Conservation (phyloP, 176 grass and related monocot genomes). For the Rhynchospora tenuis region DNA sequence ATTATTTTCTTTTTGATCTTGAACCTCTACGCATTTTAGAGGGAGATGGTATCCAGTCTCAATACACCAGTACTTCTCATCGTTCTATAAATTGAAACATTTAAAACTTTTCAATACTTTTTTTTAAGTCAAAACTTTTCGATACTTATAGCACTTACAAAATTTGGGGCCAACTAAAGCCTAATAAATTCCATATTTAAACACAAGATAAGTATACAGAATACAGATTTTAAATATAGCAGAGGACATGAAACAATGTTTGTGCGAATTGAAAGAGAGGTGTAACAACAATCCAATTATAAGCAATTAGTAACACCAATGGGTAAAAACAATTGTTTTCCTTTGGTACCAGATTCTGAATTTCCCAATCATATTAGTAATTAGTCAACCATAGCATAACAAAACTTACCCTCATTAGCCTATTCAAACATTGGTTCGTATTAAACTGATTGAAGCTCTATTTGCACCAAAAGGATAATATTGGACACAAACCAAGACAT, state of each 20-base stretch:
- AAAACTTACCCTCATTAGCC: neutral
- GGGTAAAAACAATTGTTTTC: neutral
- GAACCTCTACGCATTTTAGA: conserved; percentile 60
- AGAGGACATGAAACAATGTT: neutral
- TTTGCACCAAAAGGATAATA: neutral
- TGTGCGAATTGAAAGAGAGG: neutral
- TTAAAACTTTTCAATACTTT: neutral
- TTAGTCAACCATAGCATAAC: neutral
- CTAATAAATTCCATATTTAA: neutral
- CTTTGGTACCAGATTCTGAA: neutral
- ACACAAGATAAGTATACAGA: neutral
- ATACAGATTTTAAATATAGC: neutral
- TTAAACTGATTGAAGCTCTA: neutral
- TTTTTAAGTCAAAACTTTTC: too few relatives aligned
- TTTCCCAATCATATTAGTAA: neutral
- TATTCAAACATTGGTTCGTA: neutral
- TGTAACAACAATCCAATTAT: neutral
- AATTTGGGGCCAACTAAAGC: neutral
- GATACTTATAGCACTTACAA: neutral
- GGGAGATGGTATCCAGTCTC: conserved; percentile 91
- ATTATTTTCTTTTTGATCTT: conserved; percentile 52
- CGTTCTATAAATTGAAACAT: conserved; percentile 39
- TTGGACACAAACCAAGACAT: neutral
- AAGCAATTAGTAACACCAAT: neutral
- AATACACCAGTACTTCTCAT: conserved; percentile 80